A percentile compares a stretch with the other conserved stretches of the same genome.
Evolutionary conservation across 805 yeast species (phyloP).

Genomic region (Limtongia smithiae): DNA sequence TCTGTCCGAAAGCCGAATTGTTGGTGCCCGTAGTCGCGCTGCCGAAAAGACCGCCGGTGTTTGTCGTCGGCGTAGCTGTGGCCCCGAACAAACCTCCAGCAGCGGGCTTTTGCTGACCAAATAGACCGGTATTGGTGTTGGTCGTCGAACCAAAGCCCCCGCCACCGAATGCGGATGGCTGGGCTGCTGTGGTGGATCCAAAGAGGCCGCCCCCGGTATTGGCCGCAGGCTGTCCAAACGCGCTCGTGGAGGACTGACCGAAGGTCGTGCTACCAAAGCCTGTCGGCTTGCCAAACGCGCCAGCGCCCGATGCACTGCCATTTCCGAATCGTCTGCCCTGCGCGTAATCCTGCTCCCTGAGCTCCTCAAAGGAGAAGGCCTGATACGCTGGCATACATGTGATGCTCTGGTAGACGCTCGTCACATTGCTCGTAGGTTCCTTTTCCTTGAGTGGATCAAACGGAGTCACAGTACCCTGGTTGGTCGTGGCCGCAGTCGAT

Average conservation of each 20-base stretch:
- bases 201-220: conserved; percentile 40
- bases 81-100: conserved; percentile 24
- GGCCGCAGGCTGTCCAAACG: conserved; percentile 28
- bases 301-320: conserved; percentile 30
- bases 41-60: conserved; percentile 30
- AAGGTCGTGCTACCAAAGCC: conserved; percentile 32
- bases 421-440: conserved; percentile 22
- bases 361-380: conserved; percentile 78
- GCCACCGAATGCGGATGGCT: conserved; percentile 30
- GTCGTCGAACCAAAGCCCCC: conserved; percentile 24
- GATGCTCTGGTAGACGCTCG: conserved; percentile 53
- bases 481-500: conserved; percentile 14
- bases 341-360: conserved; percentile 83
- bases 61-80: conserved; percentile 6
- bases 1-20: conserved; percentile 43
- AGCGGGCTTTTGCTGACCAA: conserved; percentile 25
- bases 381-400: conserved; percentile 88
- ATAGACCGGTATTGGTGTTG: conserved; percentile 26
- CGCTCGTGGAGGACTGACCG: conserved; percentile 28
- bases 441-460: conserved; percentile 31
- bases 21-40: conserved; percentile 28
- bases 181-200: conserved; percentile 37
- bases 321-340: conserved; percentile 49
- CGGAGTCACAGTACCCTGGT: conserved; percentile 30
- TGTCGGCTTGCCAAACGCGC: conserved; percentile 32